Base-by-base conservation (phyloP, 345 rosid genomes). In the Noccaea bulbosa region DNA sequence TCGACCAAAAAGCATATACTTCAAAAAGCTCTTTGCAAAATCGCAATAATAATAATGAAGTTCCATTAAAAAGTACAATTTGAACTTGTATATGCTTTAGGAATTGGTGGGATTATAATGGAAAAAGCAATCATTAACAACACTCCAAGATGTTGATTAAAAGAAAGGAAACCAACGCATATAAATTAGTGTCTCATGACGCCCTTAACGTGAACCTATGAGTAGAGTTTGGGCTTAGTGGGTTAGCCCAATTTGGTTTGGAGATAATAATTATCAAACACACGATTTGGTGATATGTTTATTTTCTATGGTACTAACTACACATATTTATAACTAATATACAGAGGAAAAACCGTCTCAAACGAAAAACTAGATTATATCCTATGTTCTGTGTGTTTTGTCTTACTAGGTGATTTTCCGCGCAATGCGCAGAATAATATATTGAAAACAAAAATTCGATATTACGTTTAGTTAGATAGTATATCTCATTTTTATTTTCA, bases 1-100 rank as follows among this genome's bases (percentile, higher is more conserved):
- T 32, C 46, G 69, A 61, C 68, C 74, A 70, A 43, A 70, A 53
- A 40, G 41, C 17, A 69, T 30, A 27, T 45, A 30, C 11, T 24
- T 6, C 9, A 37, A 20, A 46, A 22, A 7, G 34, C 16, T 71
- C 44, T 54, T 43, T 17, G 38, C 11, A 54, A 43, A 67, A 54
- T 16, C 51, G 10, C 16, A 40, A 40, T 66, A 12, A 52, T 52
- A 27, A 27, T 27, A 27, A 27, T 38, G 51, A 66, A 66, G 39
- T 65, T 14, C 22, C 35, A 17, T 10, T 14, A 9, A 14, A 53
- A 41, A 11, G 16, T 67, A 53, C 51, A 30, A 10, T 40, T 41
- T 16, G n/a, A 53, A 43, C 53, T 54, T 54, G 53, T 11, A 17
- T 33, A 53, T 14, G 16, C 50, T 40, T 66, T 15, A 27, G 8